Conservation (phyloP, 805 yeast genomes). For the Cyberlindnera maclurae region DNA sequence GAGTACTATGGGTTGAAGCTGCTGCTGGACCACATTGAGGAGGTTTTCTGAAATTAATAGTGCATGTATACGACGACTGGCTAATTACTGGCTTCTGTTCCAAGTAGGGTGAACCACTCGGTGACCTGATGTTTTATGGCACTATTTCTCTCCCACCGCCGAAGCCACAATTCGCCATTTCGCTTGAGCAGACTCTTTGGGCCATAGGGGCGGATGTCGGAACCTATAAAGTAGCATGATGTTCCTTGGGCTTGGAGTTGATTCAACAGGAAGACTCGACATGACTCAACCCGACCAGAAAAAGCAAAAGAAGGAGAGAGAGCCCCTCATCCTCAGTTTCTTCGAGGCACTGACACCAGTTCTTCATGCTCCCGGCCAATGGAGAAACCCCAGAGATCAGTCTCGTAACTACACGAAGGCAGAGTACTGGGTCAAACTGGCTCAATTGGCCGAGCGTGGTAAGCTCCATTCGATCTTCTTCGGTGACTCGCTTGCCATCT, state of each 20-base stretch:
- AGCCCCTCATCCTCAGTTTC: constrained; percentile 20
- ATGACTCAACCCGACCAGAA: constrained; percentile 11
- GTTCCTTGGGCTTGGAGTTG: too few species aligned
- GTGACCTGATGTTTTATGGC: too few species aligned
- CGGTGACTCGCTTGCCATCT: constrained; percentile 35
- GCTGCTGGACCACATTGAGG: constrained; percentile 28
- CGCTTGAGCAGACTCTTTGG: too few species aligned
- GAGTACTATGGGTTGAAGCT: constrained; percentile 52
- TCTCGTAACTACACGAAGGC: constrained; percentile 19
- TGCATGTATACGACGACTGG: background rate
- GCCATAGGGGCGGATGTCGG: too few species aligned
- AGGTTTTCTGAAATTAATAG: constrained; percentile 9
- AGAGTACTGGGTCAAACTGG: constrained; percentile 35
- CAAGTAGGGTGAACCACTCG: too few species aligned
- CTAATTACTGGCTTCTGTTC: too few species aligned
- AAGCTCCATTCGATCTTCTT: constrained; percentile 33
- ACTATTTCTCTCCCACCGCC: too few species aligned
- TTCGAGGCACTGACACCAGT: constrained; percentile 22
- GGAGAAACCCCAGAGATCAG: constrained; percentile 23
- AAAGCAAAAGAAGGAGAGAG: constrained; percentile 11
- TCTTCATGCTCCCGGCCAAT: too few species aligned
- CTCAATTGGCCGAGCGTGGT: constrained; percentile 33
- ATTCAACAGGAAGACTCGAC: too few species aligned
- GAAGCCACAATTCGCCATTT: too few species aligned
- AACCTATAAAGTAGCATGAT: too few species aligned